Conservation (phyloP, 768 basidiomycete species). For the Nidularia sp. region DNA sequence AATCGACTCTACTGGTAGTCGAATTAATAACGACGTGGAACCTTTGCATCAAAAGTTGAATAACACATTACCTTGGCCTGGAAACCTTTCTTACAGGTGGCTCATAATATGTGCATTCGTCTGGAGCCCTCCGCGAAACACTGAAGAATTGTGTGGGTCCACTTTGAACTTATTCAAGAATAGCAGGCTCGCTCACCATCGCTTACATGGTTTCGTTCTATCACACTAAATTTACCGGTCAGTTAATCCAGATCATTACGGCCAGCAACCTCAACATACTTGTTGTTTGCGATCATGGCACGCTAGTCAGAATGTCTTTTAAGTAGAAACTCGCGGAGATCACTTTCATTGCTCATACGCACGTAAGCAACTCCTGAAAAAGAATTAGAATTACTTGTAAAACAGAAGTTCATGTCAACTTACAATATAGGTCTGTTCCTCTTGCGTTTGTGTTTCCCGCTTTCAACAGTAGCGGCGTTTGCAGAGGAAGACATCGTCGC, state of each 20-base stretch:
- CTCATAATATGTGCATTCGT: slow-evolving; percentile 6
- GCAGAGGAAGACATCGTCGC: neutral
- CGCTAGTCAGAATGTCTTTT: no score
- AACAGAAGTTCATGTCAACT: neutral
- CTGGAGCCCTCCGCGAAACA: slow-evolving; percentile 1
- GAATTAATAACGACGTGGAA: no score
- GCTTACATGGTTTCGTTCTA: slow-evolving; percentile 10
- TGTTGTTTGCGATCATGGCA: slow-evolving; percentile 14
- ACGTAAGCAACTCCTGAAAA: slow-evolving; percentile 11
- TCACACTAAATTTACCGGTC: slow-evolving; percentile 6
- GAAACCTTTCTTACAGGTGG: neutral
- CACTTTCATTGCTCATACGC: no score
- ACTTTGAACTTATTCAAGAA: neutral
- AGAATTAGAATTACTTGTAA: neutral
- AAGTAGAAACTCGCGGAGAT: no score
- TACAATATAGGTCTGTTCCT: slow-evolving; percentile 11
- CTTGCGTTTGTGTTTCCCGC: slow-evolving; percentile 5
- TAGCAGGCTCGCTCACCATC: slow-evolving; percentile 4
- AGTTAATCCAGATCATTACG: neutral
- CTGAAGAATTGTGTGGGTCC: neutral
- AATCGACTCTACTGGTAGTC: neutral
- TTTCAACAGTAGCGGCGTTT: neutral
- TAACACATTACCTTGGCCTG: slow-evolving; percentile 1
- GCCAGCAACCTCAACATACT: neutral
- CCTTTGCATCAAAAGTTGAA: no score